Evolutionary conservation across 2,329 filamentous ascomycete species (phyloP).

Genomic region (Fonsecaea monophora): DNA sequence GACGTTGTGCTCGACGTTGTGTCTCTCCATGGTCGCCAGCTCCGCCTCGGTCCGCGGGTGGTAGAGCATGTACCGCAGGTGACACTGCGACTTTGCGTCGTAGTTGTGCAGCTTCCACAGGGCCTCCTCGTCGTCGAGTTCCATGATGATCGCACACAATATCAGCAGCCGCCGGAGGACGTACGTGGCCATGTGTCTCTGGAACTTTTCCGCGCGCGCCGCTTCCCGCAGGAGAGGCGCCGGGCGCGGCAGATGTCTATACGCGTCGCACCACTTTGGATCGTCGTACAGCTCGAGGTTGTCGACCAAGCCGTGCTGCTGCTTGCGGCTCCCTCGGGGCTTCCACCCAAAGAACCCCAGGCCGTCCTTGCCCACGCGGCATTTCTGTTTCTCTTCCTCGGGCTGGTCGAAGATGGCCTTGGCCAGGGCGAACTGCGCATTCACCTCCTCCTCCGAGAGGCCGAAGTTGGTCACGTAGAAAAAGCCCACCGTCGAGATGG

Average conservation of each 20-base stretch:
- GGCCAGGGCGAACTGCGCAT: conserved; percentile 65
- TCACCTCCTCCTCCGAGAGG: conserved; percentile 63
- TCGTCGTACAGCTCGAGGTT: conserved; percentile 46
- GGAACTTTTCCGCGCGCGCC: conserved; percentile 46
- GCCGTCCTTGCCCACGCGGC: conserved; percentile 57
- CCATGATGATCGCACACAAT: conserved; percentile 65
- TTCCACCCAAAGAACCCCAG: conserved; percentile 65
- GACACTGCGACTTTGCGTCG: conserved; percentile 62
- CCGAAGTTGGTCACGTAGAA: conserved; percentile 69
- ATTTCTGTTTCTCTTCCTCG: conserved; percentile 65
- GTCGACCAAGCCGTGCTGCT: conserved; percentile 11
- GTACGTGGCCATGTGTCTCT: conserved; percentile 61
- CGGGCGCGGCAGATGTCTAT: neutral
- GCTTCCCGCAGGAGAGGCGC: neutral
- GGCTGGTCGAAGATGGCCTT: conserved; percentile 63
- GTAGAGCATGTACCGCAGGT: conserved; percentile 67
- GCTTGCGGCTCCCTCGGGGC: conserved; percentile 5
- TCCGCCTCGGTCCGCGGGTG: conserved; percentile 56
- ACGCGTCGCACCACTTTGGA: conserved; percentile 11
- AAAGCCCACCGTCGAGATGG: conserved; percentile 47
- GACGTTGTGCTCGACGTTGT: conserved; percentile 54
- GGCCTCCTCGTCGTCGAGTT: conserved; percentile 48
- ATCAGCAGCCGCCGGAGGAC: conserved; percentile 55
- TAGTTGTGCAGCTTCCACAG: conserved; percentile 59
- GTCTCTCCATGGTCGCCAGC: conserved; percentile 52